phyloP scores from a whole-genome alignment of 257 asterid species.

The Nicotiana tabacum region DNA sequence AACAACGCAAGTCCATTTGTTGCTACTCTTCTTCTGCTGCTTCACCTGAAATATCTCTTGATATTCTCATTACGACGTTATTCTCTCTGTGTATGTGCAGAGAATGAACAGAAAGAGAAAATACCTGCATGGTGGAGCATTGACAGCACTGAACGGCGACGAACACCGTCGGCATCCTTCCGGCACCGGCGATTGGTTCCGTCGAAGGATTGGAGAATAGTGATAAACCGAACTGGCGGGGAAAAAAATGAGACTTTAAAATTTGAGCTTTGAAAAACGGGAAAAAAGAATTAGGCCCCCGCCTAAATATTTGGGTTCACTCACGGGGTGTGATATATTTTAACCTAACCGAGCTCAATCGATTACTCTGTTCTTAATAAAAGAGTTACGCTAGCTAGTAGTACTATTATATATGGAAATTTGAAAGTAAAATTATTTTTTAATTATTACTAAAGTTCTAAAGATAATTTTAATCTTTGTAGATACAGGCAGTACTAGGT shows the following conservation, averaged over 20 bases:
- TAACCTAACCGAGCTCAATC: too few species aligned
- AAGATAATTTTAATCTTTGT: too few species aligned
- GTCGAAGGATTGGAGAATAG: not conserved
- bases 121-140: constrained; percentile 22
- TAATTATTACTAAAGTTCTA: too few species aligned
- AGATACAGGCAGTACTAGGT: too few species aligned
- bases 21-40: constrained; percentile 93
- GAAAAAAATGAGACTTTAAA: not conserved
- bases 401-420: too few species aligned
- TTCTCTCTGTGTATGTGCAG: not conserved
- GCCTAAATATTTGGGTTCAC: too few species aligned
- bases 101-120: not conserved
- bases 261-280: not conserved
- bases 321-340: too few species aligned
- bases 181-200: not conserved
- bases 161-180: constrained; percentile 14
- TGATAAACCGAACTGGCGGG: not conserved
- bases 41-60: constrained; percentile 52
- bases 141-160: constrained; percentile 17
- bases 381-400: too few species aligned
- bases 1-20: constrained; percentile 82
- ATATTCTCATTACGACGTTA: not conserved
- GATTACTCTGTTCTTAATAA: too few species aligned
- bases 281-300: too few species aligned
- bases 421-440: too few species aligned